A percentile compares a stretch with the other conserved stretches of the same genome.
Conservation (phyloP, 2,329 filamentous ascomycete species). For the Ophiostoma montium region DNA sequence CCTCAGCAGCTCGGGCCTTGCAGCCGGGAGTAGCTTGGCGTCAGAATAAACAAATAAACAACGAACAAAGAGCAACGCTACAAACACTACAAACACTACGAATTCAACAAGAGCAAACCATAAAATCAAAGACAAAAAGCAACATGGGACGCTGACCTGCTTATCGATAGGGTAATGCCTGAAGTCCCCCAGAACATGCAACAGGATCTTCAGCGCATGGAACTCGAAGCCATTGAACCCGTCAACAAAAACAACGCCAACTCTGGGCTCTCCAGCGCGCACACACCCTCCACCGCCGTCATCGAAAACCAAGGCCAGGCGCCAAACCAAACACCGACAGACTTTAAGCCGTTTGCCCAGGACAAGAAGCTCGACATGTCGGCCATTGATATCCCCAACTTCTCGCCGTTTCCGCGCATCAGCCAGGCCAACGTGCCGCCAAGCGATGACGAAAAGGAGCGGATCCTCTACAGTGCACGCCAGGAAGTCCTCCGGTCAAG, state of each 20-base stretch:
- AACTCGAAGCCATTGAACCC: constrained; percentile 50
- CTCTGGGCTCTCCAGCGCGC: constrained; percentile 26
- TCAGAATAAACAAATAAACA: constrained; percentile 1
- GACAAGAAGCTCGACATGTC: constrained; percentile 24
- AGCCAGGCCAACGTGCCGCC: constrained; percentile 80
- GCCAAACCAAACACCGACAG: too few relatives aligned
- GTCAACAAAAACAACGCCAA: not conserved
- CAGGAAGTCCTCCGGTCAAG: constrained; percentile 79
- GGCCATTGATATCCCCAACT: constrained; percentile 50
- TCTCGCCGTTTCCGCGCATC: constrained; percentile 84
- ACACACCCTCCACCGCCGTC: constrained; percentile 18
- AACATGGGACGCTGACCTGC: constrained; percentile 22
- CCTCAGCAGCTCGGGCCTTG: not conserved
- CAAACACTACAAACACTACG: not conserved
- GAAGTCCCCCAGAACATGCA: constrained; percentile 96
- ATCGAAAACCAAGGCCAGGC: not conserved
- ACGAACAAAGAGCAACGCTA: not conserved
- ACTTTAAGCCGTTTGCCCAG: constrained; percentile 29
- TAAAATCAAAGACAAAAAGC: constrained; percentile 5
- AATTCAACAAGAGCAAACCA: not conserved
- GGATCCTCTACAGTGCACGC: constrained; percentile 72
- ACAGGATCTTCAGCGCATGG: constrained; percentile 80
- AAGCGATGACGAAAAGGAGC: constrained; percentile 87
- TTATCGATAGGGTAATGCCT: constrained; percentile 61
- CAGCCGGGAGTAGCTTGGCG: constrained; percentile 8